A percentile compares a stretch with the other conserved stretches of the same genome.
phyloP scores from a whole-genome alignment of 768 basidiomycete species.

The Ephemerocybe angulata region DNA sequence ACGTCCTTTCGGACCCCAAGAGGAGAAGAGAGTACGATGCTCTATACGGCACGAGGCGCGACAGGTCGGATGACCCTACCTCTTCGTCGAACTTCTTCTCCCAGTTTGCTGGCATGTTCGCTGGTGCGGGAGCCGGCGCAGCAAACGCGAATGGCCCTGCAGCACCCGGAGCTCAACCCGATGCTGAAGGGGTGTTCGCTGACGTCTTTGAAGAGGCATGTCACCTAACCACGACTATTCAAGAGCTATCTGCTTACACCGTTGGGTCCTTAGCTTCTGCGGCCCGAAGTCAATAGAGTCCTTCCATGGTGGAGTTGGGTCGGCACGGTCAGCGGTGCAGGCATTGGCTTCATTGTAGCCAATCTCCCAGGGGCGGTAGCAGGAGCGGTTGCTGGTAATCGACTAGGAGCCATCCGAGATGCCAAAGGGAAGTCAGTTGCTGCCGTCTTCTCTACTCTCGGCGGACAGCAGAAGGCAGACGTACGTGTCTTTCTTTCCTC shows the following conservation, averaged over 20 bases:
- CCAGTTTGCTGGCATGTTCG: constrained; percentile 71
- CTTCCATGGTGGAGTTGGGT: constrained; percentile 74
- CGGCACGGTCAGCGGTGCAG: constrained; percentile 71
- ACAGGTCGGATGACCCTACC: constrained; percentile 58
- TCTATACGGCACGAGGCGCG: constrained; percentile 55
- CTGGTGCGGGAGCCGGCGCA: constrained; percentile 34
- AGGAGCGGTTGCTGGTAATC: constrained; percentile 84
- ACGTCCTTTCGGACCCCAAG: constrained; percentile 78
- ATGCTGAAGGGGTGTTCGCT: constrained; percentile 79
- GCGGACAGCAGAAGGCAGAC: constrained; percentile 81
- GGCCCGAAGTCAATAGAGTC: constrained; percentile 74
- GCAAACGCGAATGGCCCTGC: constrained; percentile 24
- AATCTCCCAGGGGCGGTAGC: constrained; percentile 85
- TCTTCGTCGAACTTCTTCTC: constrained; percentile 74
- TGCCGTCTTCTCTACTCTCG: constrained; percentile 77
- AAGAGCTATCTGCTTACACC: background rate
- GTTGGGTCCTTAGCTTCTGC: constrained; percentile 49
- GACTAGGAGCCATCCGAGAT: constrained; percentile 87
- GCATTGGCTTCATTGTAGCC: constrained; percentile 58
- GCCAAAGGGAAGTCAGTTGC: constrained; percentile 95
- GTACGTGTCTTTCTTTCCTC: too few species aligned
- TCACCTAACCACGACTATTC: background rate
- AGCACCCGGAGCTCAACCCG: constrained; percentile 44
- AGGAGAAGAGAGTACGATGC: constrained; percentile 71
- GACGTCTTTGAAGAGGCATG: constrained; percentile 89